These are phyloP conservation scores for Penicillium freii DNA, from an alignment of 2,329 filamentous ascomycete species.

Conservation along the genomic window DNA sequence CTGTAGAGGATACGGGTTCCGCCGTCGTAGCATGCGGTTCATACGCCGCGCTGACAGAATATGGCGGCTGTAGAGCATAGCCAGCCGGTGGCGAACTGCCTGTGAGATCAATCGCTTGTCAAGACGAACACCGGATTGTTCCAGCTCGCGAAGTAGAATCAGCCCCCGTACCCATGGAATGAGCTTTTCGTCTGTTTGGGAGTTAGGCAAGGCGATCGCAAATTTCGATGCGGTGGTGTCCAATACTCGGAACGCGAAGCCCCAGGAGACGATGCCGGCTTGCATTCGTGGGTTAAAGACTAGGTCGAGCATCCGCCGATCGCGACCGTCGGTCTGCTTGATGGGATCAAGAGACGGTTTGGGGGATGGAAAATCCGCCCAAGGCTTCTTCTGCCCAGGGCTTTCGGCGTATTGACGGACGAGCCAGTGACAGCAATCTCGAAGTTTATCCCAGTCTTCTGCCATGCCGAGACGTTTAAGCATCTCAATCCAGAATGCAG, in stretches of 20 bases:
- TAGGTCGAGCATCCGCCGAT: conserved; percentile 31
- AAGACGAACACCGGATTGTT: conserved; percentile 37
- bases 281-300: conserved; percentile 48
- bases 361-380: conserved; percentile 10
- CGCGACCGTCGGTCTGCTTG: conserved; percentile 7
- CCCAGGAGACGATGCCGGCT: conserved; percentile 51
- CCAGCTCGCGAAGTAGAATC: conserved; percentile 39
- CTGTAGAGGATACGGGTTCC: conserved; percentile 35
- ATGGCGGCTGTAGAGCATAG: conserved; percentile 36
- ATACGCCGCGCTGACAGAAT: conserved; percentile 30
- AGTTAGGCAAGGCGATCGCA: conserved; percentile 20
- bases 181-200: conserved; percentile 22
- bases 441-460: conserved; percentile 52
- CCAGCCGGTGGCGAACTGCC: conserved; percentile 38
- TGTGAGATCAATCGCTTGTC: conserved; percentile 28
- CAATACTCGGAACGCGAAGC: conserved; percentile 41
- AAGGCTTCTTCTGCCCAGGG: conserved; percentile 8
- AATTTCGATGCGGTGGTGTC: conserved; percentile 16
- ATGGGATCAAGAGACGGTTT: not conserved
- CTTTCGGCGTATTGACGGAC: conserved; percentile 39
- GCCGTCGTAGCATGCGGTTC: conserved; percentile 38
- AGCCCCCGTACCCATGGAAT: conserved; percentile 43
- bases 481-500: conserved; percentile 56
- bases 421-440: conserved; percentile 54
- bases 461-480: conserved; percentile 60